Evolutionary conservation across 2,329 filamentous ascomycete species (phyloP), one percentile per base, ranked within the genome.

Genomic region (Fusarium denticulatum): DNA sequence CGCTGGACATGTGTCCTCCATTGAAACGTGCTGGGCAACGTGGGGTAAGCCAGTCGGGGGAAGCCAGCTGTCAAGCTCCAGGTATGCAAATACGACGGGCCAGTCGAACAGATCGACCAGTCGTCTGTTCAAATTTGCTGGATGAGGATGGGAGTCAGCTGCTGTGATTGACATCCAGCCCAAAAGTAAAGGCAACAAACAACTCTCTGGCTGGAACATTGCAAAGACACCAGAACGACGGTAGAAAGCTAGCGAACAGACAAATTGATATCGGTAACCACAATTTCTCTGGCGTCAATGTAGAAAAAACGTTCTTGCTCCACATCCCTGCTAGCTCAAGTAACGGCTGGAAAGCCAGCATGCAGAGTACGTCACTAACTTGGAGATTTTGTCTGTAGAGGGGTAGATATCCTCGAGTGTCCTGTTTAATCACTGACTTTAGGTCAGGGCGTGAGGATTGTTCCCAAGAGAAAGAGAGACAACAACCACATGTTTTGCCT

Each of bases 1-100:
- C 79, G 78, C 79, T 81, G 76, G 78, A 79, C 80, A 81, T 81
- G 80, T 82, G 80, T 80, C 78, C 69, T 77, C 79, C 74, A 74
- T 80, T 81, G 79, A 81, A 81, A 81, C 79, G 79, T 78, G 76
- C 75, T 77, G 78, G 72, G 67, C 69, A 49, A 72, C 74, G 73
- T 72, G 71, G 56, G 63, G 68, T 73, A 79, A 79, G 78, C 79
- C 79, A 78, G 77, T 79, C 73, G 78, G 76, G 69, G 71, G 67
- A 67, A 64, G 78, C 78, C 78, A 80, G 75, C 75, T 80, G 79
- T 79, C 77, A 79, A 78, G 70, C 60, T 72, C 64, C 73, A 65
- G 68, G 68, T 74, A 66, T 59, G 68, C 61, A 74, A 74, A 75
- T 67, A 70, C 52, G 50, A 58, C 56, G 59, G 63, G 59, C 55